phyloP scores from a whole-genome alignment of 2,329 filamentous ascomycete species.

The Sarocladium strictum region DNA sequence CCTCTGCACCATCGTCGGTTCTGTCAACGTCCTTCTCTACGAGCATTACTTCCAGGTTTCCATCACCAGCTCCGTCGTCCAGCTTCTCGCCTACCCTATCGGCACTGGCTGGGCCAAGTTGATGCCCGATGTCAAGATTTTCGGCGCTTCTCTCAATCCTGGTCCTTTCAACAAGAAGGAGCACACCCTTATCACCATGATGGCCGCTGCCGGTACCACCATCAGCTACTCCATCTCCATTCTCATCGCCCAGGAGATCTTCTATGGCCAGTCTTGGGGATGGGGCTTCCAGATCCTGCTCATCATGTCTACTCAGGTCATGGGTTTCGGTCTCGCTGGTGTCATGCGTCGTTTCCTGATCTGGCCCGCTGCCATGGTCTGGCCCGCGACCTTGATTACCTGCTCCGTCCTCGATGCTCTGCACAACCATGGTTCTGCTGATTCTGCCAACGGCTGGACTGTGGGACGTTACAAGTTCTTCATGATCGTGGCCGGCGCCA shows the following conservation, averaged over 20 bases:
- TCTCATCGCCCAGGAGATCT: constrained; percentile 23
- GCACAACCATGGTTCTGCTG: not conserved
- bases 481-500: not conserved
- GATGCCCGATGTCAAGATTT: constrained; percentile 21
- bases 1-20: constrained; percentile 51
- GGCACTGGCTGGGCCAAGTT: constrained; percentile 26
- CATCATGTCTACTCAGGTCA: constrained; percentile 23
- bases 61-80: constrained; percentile 21
- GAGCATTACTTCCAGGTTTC: constrained; percentile 15
- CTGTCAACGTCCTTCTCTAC: constrained; percentile 40
- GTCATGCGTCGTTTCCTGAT: constrained; percentile 50
- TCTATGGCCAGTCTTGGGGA: constrained; percentile 40
- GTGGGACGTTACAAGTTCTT: constrained; percentile 6
- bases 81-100: constrained; percentile 28
- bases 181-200: constrained; percentile 46
- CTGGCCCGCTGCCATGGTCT: constrained; percentile 56
- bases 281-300: constrained; percentile 29
- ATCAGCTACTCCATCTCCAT: constrained; percentile 32
- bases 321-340: constrained; percentile 56
- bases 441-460: constrained; percentile 2
- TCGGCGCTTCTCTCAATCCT: constrained; percentile 29
- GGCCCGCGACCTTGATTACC: constrained; percentile 42
- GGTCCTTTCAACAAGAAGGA: constrained; percentile 48
- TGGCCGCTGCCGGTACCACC: constrained; percentile 40
- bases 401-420: constrained; percentile 4